Base-by-base conservation (phyloP, 2,329 filamentous ascomycete genomes). In the Microsporum ferrugineum region DNA sequence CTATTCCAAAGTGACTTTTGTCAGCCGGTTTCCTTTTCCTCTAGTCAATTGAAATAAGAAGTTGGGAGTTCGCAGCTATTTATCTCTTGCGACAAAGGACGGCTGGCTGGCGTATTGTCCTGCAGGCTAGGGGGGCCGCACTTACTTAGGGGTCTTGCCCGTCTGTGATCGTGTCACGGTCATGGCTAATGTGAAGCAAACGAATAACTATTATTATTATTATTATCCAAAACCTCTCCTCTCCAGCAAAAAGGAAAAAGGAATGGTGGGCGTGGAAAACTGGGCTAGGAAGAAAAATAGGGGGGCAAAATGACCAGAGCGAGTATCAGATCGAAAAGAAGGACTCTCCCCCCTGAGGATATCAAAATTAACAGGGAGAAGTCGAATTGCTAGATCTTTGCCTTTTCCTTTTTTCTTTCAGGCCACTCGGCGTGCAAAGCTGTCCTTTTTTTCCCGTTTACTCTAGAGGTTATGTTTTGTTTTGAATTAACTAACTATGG, bases 131-230 rank as follows among this genome's bases (percentile, higher is more conserved):
- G 60, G 60, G 66, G 60, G 58, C 1, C 17, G 17, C 61, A 73
- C 75, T 70, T 75, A 80, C 78, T 71, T 79, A 64, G 78, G 78
- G 63, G 78, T 79, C 69, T 77, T 78, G 65, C 78, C 78, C 65
- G 78, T 76, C 70, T 80, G 77, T 49, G 78, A 80, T 62, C 79
- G 77, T 59, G 78, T 80, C 59, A 78, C 65, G 58, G 74, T 76
- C 77, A 79, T 79, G 34, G 45, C 55, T 34, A 57, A 43, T 58
- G 43, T 49, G 43, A 43, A 58, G 17, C 3, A 39, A 33, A 14
- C 36, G 39, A 43, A n/a, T 5, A 5, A 36, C n/a, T 14, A 6
- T 43, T 12, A 43, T 10, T 55, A 36, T 17, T 7, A 27, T 3
- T 5, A 17, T 12, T 17, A 14, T 31, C 7, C 31, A 29, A 29